Base-by-base conservation (phyloP, 805 yeast genomes). In the Starmera amethionina region DNA sequence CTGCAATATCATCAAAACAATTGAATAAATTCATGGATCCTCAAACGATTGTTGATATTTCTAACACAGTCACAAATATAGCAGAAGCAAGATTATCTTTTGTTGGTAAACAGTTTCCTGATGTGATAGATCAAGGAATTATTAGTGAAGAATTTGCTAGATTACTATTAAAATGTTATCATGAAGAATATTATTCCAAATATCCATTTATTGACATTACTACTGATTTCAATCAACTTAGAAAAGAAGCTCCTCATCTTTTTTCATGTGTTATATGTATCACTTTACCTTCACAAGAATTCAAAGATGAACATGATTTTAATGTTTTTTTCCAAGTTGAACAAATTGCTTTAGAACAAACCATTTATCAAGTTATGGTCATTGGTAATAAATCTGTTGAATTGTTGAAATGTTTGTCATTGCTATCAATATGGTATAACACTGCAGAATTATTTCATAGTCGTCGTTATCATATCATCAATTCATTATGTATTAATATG, bases 401-500 rank as follows among this genome's bases (percentile, higher is more conserved):
- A 55, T 59, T 85, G 31, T 62, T 87, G 32, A 79, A 80, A 55
- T 63, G 79, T 15, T 62, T 83, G 38, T 54, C 82, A 15, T 51
- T 84, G 6, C 63, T 82, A 39, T 72, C 82, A 22, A 58, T 80
- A 27, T 88, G 95, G 95, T 87, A 86, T 55, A 84, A 82, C 47
- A 74, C 85, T 4, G 84, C 95, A 0, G 96, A 86, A 58, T 65
- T 84, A 49, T 83, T 84, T 47, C 83, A 79, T 46, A 83, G 82
- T 49, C 75, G 94, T 42, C 73, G 94, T 37, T 79, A 80, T 47
- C 93, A 84, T 54, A 64, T 86, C 39, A 69, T 85, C 46, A 75
- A 77, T 40, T 65, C 75, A 12, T 63, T 85, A 18, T 77, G 88
- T 39, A 75, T 80, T 12, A 67, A 82, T 4, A 65, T 88, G 59